phyloP scores from a whole-genome alignment of 306 rosid species.

The Coriaria nepalensis region DNA sequence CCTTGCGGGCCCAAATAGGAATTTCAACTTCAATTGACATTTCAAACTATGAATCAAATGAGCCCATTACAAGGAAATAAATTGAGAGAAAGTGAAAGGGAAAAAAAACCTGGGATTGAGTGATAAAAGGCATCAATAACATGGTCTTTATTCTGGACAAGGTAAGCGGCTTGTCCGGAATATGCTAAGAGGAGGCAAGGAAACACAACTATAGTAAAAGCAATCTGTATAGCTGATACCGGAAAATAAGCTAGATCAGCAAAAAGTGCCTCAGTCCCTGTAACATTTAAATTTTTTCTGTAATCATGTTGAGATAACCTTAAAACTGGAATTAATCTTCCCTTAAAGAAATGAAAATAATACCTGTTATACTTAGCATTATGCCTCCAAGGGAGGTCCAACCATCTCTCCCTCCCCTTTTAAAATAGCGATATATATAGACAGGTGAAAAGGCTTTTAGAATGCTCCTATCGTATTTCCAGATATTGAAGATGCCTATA shows the following conservation, averaged over 20 bases:
- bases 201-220: conserved; percentile 81
- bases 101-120: conserved; percentile 79
- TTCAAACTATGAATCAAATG: too few species aligned
- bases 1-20: too few species aligned
- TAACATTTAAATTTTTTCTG: conserved; percentile 11
- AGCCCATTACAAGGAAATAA: too few species aligned
- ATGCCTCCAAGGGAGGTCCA: conserved; percentile 98
- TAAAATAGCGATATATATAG: conserved; percentile 61
- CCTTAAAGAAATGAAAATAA: neutral
- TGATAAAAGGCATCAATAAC: conserved; percentile 53
- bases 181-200: conserved; percentile 95
- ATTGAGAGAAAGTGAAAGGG: neutral
- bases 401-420: conserved; percentile 51
- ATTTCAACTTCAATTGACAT: too few species aligned
- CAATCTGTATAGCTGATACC: conserved; percentile 89
- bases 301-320: too few species aligned
- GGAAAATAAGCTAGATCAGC: conserved; percentile 95
- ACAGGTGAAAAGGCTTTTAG: conserved; percentile 81
- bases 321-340: too few species aligned
- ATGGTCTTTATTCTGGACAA: conserved; percentile 40
- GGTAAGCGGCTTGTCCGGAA: conserved; percentile 96
- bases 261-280: conserved; percentile 98
- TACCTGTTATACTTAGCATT: conserved; percentile 95
- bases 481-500: conserved; percentile 79
- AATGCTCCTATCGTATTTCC: conserved; percentile 58